phyloP scores from a whole-genome alignment of 75 land plant genomes.

The Cunninghamia lanceolata region DNA sequence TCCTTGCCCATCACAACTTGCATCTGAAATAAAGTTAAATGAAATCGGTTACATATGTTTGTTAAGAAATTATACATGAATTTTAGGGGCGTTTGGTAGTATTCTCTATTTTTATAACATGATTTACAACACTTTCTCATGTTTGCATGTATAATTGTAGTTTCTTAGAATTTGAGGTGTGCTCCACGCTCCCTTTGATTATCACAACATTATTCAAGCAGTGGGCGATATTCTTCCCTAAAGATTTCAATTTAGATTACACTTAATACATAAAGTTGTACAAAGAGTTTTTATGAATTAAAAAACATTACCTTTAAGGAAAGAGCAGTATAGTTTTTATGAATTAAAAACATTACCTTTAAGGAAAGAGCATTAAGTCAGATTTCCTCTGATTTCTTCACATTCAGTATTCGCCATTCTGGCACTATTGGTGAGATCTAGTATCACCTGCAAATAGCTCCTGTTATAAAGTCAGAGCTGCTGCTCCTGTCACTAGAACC shows the following conservation, averaged over 20 bases:
- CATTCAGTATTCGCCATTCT: neutral
- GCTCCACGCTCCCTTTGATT: neutral
- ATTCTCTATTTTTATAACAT: neutral
- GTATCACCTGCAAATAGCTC: too few relatives aligned
- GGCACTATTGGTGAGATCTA: neutral
- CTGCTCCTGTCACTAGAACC: neutral
- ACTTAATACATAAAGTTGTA: neutral
- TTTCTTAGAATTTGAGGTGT: neutral
- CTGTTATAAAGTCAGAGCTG: too few relatives aligned
- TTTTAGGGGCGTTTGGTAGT: neutral
- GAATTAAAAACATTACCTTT: too few relatives aligned
- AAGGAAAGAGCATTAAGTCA: too few relatives aligned
- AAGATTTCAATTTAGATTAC: neutral
- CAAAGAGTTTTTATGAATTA: neutral
- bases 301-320: neutral
- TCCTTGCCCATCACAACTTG: neutral
- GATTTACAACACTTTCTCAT: too few relatives aligned
- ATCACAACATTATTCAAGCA: neutral
- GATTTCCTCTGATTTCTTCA: too few relatives aligned
- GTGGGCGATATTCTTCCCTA: neutral
- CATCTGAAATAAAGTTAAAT: neutral
- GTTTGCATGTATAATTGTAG: neutral
- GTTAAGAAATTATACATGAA: neutral
- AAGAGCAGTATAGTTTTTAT: neutral
- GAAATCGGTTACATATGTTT: neutral